phyloP scores from a whole-genome alignment of 306 rosid genomes.

The Psophocarpus tetragonolobus region DNA sequence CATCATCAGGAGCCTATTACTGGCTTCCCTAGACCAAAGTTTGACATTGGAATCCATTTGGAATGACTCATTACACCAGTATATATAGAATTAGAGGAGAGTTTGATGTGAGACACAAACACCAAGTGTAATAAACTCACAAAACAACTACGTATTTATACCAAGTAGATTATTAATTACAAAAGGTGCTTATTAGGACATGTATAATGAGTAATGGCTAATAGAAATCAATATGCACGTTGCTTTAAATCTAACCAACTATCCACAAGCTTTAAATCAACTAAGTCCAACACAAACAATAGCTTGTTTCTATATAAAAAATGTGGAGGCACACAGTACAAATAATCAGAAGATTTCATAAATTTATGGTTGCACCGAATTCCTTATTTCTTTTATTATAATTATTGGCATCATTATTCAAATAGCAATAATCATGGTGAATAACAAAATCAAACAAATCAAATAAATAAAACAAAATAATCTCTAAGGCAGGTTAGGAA shows the following conservation, averaged over 20 bases:
- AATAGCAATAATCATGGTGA: conserved; percentile 4
- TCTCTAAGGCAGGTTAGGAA: conserved; percentile 36
- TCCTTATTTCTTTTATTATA: conserved; percentile 5
- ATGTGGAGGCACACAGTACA: background rate
- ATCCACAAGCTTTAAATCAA: background rate
- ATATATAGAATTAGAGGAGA: background rate
- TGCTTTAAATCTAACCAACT: background rate
- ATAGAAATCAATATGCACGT: background rate
- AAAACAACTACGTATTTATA: background rate
- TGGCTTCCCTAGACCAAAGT: background rate
- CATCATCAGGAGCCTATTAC: background rate
- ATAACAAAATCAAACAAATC: conserved; percentile 12
- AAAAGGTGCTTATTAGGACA: background rate
- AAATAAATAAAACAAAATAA: conserved; percentile 2
- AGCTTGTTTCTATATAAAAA: background rate
- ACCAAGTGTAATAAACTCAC: background rate
- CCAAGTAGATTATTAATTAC: background rate
- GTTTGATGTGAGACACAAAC: background rate
- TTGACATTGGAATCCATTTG: background rate
- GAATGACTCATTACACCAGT: background rate
- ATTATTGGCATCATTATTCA: conserved; percentile 5
- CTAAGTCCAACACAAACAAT: background rate
- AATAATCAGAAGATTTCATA: background rate
- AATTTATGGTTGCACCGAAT: conserved; percentile 5
- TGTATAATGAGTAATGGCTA: background rate